Conservation (phyloP, 2,329 filamentous ascomycete genomes). For the Phaeosphaeria sp. region DNA sequence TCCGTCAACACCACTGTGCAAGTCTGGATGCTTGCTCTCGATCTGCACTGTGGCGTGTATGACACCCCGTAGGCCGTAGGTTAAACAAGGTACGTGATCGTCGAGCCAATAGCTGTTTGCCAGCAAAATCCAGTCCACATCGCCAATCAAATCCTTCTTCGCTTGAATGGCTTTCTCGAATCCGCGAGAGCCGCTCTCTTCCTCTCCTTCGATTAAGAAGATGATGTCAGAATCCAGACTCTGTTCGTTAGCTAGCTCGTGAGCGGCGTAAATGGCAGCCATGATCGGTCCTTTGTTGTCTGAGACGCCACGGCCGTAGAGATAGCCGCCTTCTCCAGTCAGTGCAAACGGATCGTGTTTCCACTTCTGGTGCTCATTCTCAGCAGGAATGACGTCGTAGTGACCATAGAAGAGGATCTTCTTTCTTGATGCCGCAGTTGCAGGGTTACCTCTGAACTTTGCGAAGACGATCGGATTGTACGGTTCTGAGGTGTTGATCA, state of each 20-base stretch:
- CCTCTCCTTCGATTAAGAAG: constrained; percentile 95
- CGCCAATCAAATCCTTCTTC: constrained; percentile 83
- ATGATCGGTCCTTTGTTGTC: constrained; percentile 98
- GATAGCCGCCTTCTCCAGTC: constrained; percentile 85
- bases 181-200: constrained; percentile 90
- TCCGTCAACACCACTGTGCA: constrained; percentile 96
- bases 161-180: constrained; percentile 83
- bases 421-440: constrained; percentile 71
- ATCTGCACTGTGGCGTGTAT: constrained; percentile 91
- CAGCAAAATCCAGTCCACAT: constrained; percentile 91
- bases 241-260: constrained; percentile 85
- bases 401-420: constrained; percentile 97
- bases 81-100: constrained; percentile 92
- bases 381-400: constrained; percentile 94
- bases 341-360: constrained; percentile 86
- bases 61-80: constrained; percentile 91
- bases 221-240: constrained; percentile 84
- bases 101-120: constrained; percentile 99
- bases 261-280: constrained; percentile 90
- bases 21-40: constrained; percentile 82
- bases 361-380: constrained; percentile 84
- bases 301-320: constrained; percentile 94
- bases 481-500: constrained; percentile 78
- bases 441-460: constrained; percentile 79
- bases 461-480: constrained; percentile 95